phyloP scores from a whole-genome alignment of 1,284 basidiomycete genomes.

The Ustilago crameri region DNA sequence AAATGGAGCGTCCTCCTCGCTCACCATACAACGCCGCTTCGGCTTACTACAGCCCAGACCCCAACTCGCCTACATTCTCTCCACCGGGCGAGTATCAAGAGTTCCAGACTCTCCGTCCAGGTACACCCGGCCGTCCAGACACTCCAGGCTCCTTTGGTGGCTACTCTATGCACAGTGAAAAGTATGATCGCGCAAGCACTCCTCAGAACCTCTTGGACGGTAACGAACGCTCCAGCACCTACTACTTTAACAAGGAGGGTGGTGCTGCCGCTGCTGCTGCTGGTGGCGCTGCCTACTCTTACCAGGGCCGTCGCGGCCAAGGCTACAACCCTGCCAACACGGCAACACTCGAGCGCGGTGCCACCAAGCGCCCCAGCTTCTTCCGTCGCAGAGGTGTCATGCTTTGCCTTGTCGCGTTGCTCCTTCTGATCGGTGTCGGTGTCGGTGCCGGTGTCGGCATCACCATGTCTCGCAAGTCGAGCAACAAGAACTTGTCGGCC shows the following conservation, averaged over 20 bases:
- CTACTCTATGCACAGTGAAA: conserved; percentile 37
- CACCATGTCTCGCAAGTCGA: conserved; percentile 26
- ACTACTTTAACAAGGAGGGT: conserved; percentile 55
- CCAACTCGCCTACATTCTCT: conserved; percentile 45
- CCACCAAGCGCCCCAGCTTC: conserved; percentile 24
- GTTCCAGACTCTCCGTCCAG: conserved; percentile 44
- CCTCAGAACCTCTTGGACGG: conserved; percentile 30
- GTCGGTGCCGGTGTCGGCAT: conserved; percentile 48
- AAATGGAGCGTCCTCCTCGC: conserved; percentile 25
- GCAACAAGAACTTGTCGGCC: conserved; percentile 38
- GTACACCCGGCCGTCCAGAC: conserved; percentile 37
- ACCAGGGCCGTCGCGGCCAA: conserved; percentile 35
- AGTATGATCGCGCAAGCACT: conserved; percentile 21
- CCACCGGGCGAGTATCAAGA: conserved; percentile 43
- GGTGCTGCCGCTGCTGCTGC: conserved; percentile 23
- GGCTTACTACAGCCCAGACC: conserved; percentile 39
- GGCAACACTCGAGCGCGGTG: conserved; percentile 16
- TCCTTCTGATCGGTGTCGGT: conserved; percentile 47
- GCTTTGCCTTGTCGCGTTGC: conserved; percentile 28
- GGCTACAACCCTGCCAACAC: conserved; percentile 44
- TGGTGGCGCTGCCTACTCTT: conserved; percentile 12
- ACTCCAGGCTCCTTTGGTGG: conserved; percentile 31
- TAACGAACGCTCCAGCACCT: conserved; percentile 30
- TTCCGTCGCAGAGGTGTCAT: conserved; percentile 40
- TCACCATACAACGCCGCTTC: conserved; percentile 14